These are phyloP conservation scores for Bipolaris sorokiniana DNA, from an alignment of 2,329 filamentous ascomycete genomes.

Conservation along the genomic window DNA sequence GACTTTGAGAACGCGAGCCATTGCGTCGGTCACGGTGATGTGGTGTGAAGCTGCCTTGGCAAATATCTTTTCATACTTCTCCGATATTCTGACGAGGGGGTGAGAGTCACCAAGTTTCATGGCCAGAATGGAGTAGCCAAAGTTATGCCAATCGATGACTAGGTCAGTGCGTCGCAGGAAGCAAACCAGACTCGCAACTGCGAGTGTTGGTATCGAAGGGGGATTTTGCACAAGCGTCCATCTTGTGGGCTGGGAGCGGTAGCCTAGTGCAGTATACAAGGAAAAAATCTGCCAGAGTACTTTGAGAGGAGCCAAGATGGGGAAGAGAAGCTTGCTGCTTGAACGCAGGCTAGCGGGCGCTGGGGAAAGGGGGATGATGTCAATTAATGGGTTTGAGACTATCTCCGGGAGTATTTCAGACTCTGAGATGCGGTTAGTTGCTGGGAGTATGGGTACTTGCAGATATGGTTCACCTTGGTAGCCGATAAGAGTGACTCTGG, in stretches of 20 bases:
- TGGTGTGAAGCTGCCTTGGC: constrained; percentile 74
- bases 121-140: constrained; percentile 90
- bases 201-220: constrained; percentile 89
- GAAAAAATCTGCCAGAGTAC: constrained; percentile 80
- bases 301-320: constrained; percentile 80
- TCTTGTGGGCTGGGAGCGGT: constrained; percentile 72
- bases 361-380: constrained; percentile 71
- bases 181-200: constrained; percentile 74
- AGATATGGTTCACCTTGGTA: constrained; percentile 68
- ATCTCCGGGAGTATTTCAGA: constrained; percentile 83
- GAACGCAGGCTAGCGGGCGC: constrained; percentile 71
- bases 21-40: constrained; percentile 87
- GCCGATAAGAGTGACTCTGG: constrained; percentile 82
- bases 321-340: constrained; percentile 74
- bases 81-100: constrained; percentile 77
- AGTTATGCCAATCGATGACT: constrained; percentile 98
- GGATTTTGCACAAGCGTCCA: constrained; percentile 95
- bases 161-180: constrained; percentile 79
- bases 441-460: background rate
- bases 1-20: constrained; percentile 73
- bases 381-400: constrained; percentile 69
- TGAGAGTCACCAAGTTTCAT: constrained; percentile 68
- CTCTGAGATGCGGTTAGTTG: constrained; percentile 57
- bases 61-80: constrained; percentile 76
- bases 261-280: constrained; percentile 74